phyloP scores from a whole-genome alignment of 768 basidiomycete species.

The Leucocoprinus birnbaumii region DNA sequence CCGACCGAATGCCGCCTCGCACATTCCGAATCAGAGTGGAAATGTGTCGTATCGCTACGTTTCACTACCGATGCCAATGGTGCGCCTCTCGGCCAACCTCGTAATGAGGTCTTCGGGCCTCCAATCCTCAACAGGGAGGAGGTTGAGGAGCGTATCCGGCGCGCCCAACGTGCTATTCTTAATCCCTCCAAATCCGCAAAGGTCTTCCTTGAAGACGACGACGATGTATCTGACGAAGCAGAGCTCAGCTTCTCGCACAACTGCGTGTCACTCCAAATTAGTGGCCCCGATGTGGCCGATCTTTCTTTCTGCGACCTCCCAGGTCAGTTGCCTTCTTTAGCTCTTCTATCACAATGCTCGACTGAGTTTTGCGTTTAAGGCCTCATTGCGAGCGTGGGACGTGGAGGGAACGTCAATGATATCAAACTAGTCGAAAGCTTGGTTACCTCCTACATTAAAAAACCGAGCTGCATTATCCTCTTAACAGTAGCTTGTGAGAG shows the following conservation, averaged over 20 bases:
- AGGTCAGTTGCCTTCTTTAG: slow-evolving; percentile 25
- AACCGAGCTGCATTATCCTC: slow-evolving; percentile 61
- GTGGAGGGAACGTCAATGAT: slow-evolving; percentile 47
- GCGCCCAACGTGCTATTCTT: slow-evolving; percentile 64
- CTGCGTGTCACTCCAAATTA: slow-evolving; percentile 56
- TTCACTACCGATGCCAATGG: slow-evolving; percentile 39
- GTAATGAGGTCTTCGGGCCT: slow-evolving; percentile 40
- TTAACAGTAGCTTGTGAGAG: slow-evolving; percentile 65
- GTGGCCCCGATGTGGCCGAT: slow-evolving; percentile 57
- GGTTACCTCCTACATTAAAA: slow-evolving; percentile 55
- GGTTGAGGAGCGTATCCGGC: slow-evolving; percentile 66
- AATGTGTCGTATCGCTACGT: slow-evolving; percentile 46
- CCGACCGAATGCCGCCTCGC: slow-evolving; percentile 57
- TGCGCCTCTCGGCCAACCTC: slow-evolving; percentile 33
- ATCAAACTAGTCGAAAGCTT: slow-evolving; percentile 60
- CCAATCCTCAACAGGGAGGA: slow-evolving; percentile 45
- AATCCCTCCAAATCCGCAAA: slow-evolving; percentile 40
- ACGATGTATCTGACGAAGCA: slow-evolving; percentile 13
- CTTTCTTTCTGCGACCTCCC: slow-evolving; percentile 67
- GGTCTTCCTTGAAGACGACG: slow-evolving; percentile 37
- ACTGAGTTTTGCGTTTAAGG: slow-evolving; percentile 29
- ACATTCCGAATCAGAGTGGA: slow-evolving; percentile 38
- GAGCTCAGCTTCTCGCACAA: slow-evolving; percentile 49
- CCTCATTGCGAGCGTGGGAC: slow-evolving; percentile 54
- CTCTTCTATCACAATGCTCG: background rate